Conservation (phyloP, 2,329 filamentous ascomycete genomes). For the Aquanectria penicillioides region DNA sequence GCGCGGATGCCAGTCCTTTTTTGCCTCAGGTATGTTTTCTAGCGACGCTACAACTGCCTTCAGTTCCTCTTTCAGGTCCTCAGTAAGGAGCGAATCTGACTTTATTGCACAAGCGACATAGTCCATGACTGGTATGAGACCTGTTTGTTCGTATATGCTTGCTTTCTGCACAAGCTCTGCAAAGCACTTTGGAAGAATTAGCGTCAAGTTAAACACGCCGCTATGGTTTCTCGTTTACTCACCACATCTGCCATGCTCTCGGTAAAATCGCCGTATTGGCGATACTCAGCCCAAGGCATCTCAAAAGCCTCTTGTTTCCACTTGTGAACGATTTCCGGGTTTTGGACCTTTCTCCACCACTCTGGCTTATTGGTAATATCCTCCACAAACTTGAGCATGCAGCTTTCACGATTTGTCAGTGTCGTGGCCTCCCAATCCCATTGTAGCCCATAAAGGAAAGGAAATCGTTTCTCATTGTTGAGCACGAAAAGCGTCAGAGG, state of each 20-base stretch:
- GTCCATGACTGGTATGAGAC: slow-evolving; percentile 48
- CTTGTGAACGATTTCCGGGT: slow-evolving; percentile 37
- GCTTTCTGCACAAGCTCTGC: slow-evolving; percentile 46
- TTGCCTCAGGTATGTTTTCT: slow-evolving; percentile 58
- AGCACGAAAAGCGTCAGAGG: background rate
- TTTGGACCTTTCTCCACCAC: slow-evolving; percentile 46
- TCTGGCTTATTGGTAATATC: slow-evolving; percentile 47
- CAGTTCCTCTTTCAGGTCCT: slow-evolving; percentile 49
- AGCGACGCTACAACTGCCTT: slow-evolving; percentile 55
- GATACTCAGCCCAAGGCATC: slow-evolving; percentile 42
- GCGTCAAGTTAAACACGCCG: slow-evolving; percentile 25
- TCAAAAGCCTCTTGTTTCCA: slow-evolving; percentile 44
- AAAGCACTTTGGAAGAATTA: slow-evolving; percentile 40
- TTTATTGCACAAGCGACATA: slow-evolving; percentile 46
- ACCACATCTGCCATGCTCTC: slow-evolving; percentile 44
- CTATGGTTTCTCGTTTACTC: no score
- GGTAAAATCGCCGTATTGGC: slow-evolving; percentile 39
- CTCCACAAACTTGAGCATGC: slow-evolving; percentile 46
- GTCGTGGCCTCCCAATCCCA: slow-evolving; percentile 39
- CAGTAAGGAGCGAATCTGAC: slow-evolving; percentile 44
- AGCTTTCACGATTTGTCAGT: slow-evolving; percentile 43
- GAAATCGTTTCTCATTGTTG: background rate
- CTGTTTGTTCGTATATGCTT: slow-evolving; percentile 43
- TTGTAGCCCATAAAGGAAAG: slow-evolving; percentile 13
- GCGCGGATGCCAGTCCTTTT: slow-evolving; percentile 70